Percentiles rank a stretch among this genome's conserved stretches.
phyloP scores from a whole-genome alignment of 768 basidiomycete genomes.

The Tephrocybe sp. region DNA sequence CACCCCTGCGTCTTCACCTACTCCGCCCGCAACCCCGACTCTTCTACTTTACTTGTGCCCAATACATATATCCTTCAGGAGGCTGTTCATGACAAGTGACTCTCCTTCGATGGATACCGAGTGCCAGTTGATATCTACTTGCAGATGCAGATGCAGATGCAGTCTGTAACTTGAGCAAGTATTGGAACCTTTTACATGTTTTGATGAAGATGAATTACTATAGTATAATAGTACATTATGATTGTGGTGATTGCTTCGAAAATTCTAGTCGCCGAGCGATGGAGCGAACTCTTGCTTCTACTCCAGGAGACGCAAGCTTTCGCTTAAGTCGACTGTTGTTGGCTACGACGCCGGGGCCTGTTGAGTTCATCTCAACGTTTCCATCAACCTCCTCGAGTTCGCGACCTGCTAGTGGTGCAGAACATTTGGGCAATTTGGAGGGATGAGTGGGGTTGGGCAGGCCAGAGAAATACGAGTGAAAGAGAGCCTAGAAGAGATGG shows the following conservation, averaged over 20 bases:
- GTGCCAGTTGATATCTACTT: constrained; percentile 8
- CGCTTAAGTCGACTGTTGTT: constrained; percentile 63
- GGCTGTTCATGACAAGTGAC: constrained; percentile 1
- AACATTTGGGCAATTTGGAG: constrained; percentile 80
- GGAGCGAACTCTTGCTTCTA: constrained; percentile 48
- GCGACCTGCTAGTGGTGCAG: constrained; percentile 39
- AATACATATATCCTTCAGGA: neutral
- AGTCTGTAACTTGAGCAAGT: no score
- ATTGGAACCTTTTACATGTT: constrained; percentile 1
- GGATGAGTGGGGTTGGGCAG: constrained; percentile 87
- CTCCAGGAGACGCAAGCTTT: constrained; percentile 60
- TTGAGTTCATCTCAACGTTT: constrained; percentile 53
- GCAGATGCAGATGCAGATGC: no score
- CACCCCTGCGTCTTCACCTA: no score
- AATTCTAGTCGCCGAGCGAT: constrained; percentile 76
- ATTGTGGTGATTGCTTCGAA: constrained; percentile 43
- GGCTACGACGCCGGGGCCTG: constrained; percentile 53
- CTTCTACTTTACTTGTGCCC: neutral
- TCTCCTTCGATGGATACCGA: neutral
- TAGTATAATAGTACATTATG: constrained; percentile 5
- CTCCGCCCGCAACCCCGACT: no score
- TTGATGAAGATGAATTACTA: neutral
- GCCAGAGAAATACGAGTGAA: constrained; percentile 85
- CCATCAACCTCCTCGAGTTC: constrained; percentile 79
- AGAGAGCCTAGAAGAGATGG: constrained; percentile 57